These are phyloP conservation scores for Diaporthe humulicola DNA, from an alignment of 2,329 filamentous ascomycete genomes.

Conservation along the genomic window DNA sequence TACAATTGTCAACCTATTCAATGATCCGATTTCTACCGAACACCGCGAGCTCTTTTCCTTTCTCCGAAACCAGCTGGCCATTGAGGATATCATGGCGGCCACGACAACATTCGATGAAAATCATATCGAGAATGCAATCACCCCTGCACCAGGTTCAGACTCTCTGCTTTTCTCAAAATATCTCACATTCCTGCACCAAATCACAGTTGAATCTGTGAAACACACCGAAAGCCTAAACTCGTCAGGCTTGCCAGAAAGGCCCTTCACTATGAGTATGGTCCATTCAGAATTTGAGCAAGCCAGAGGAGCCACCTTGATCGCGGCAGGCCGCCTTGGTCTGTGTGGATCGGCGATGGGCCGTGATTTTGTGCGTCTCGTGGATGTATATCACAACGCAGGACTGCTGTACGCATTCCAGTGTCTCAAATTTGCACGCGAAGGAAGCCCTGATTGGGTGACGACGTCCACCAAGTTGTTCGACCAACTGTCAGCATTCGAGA, in stretches of 20 bases:
- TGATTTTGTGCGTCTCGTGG: neutral
- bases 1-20: conserved; percentile 8
- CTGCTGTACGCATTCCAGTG: neutral
- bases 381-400: conserved; percentile 7
- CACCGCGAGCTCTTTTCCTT: conserved; percentile 2
- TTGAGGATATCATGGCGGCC: conserved; percentile 1
- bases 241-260: neutral
- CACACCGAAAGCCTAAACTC: neutral
- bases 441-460: neutral
- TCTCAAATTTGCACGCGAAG: neutral
- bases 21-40: neutral
- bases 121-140: conserved; percentile 5
- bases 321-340: conserved; percentile 1
- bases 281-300: conserved; percentile 4
- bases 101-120: neutral
- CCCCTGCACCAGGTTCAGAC: neutral
- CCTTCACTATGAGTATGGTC: neutral
- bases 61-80: neutral
- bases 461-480: neutral
- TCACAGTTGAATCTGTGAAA: neutral
- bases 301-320: conserved; percentile 11
- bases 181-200: neutral
- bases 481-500: neutral
- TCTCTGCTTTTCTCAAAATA: conserved; percentile 5
- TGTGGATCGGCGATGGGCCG: neutral